These are phyloP conservation scores for Neolecta irregularis DNA, from an alignment of 1,139 yeast genomes.

Conservation along the genomic window DNA sequence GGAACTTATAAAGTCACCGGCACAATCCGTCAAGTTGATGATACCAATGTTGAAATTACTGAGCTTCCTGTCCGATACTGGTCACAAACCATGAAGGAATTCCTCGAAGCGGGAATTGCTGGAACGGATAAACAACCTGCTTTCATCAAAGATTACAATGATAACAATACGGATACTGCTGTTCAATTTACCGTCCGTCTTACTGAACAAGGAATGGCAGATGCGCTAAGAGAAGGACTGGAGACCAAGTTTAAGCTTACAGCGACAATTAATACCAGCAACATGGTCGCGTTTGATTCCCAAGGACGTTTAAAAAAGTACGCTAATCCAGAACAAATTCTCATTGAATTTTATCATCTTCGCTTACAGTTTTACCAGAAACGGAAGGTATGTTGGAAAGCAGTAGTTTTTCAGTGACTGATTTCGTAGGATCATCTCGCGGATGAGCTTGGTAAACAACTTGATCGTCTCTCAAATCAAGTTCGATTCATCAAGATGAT, in stretches of 20 bases:
- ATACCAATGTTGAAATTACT: conserved; percentile 68
- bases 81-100: conserved; percentile 84
- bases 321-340: conserved; percentile 56
- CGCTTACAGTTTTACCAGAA: conserved; percentile 81
- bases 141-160: conserved; percentile 92
- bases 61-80: conserved; percentile 88
- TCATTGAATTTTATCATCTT: conserved; percentile 69
- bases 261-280: conserved; percentile 52
- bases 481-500: conserved; percentile 86
- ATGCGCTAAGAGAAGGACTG: conserved; percentile 56
- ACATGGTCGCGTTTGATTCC: conserved; percentile 96
- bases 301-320: conserved; percentile 76
- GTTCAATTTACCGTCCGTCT: conserved; percentile 55
- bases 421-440: conserved; percentile 42
- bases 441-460: conserved; percentile 52
- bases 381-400: conserved; percentile 34
- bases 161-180: conserved; percentile 71
- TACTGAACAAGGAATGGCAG: conserved; percentile 66
- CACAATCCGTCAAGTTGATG: conserved; percentile 63
- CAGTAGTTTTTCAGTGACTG: neutral
- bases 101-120: conserved; percentile 51
- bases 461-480: conserved; percentile 61
- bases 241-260: conserved; percentile 70
- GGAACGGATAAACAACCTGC: conserved; percentile 58
- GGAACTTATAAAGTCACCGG: conserved; percentile 70